Conservation (phyloP, 495 filamentous ascomycete genomes). For the Chaetomium fimeti region DNA sequence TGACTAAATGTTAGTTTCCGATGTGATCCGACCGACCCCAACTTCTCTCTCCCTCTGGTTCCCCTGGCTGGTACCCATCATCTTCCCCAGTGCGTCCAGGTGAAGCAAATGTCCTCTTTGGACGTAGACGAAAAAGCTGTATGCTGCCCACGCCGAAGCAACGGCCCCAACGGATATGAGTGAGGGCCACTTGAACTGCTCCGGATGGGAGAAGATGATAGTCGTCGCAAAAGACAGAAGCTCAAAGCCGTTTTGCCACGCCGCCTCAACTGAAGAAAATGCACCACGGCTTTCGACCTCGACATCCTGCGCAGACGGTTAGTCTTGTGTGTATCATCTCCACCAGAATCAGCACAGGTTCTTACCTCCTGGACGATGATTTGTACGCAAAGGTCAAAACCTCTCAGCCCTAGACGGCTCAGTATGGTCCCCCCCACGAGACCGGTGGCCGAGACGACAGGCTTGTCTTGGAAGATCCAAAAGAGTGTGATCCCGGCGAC, state of each 20-base stretch:
- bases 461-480: slow-evolving; percentile 36
- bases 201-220: slow-evolving; percentile 56
- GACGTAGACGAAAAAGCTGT: slow-evolving; percentile 55
- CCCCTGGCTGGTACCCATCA: not conserved
- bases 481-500: slow-evolving; percentile 46
- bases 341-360: not conserved
- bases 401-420: slow-evolving; percentile 65
- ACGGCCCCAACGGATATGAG: slow-evolving; percentile 56
- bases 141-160: slow-evolving; percentile 48
- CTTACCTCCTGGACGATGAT: slow-evolving; percentile 64
- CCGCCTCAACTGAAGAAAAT: slow-evolving; percentile 62
- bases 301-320: slow-evolving; percentile 43
- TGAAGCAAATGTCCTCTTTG: slow-evolving; percentile 66
- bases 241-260: slow-evolving; percentile 66
- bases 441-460: slow-evolving; percentile 41
- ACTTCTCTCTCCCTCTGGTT: not conserved
- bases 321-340: not conserved
- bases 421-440: slow-evolving; percentile 54
- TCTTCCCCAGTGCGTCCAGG: not conserved
- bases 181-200: slow-evolving; percentile 61
- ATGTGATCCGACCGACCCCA: not conserved
- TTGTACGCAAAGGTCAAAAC: slow-evolving; percentile 66
- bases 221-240: slow-evolving; percentile 61
- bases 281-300: slow-evolving; percentile 49
- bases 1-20: not conserved